phyloP scores from a whole-genome alignment of 768 basidiomycete genomes.

The Pulveroboletus sp. region DNA sequence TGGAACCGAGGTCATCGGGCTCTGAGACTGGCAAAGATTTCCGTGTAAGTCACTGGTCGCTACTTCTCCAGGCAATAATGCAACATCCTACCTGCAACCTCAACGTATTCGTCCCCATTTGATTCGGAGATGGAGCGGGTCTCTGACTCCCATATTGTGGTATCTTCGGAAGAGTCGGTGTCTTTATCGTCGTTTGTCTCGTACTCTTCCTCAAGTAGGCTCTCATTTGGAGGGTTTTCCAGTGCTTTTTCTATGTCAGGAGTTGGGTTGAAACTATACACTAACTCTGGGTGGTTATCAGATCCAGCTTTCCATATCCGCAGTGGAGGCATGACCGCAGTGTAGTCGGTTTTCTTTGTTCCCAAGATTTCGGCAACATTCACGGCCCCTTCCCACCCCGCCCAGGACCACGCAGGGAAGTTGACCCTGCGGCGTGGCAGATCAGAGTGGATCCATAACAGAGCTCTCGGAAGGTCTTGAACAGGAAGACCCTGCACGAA shows the following conservation, averaged over 20 bases:
- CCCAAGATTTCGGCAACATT: neutral
- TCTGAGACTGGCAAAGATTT: neutral
- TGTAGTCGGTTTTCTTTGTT: neutral
- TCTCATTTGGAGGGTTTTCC: neutral
- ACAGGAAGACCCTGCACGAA: constrained; percentile 15
- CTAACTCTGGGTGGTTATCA: neutral
- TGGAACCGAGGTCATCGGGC: neutral
- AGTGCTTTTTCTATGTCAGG: neutral
- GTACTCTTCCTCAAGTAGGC: neutral
- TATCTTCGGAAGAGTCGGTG: neutral
- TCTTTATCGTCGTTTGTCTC: neutral
- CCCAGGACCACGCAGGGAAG: constrained; percentile 14
- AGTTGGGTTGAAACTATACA: constrained; percentile 8
- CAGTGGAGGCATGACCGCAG: constrained; percentile 4
- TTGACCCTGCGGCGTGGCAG: neutral
- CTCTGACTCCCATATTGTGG: neutral
- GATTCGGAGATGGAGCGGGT: neutral
- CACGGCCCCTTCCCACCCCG: constrained; percentile 7
- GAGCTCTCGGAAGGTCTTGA: constrained; percentile 8
- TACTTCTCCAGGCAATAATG: neutral
- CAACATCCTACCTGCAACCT: neutral
- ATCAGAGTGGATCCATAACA: constrained; percentile 8
- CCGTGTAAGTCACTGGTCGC: neutral
- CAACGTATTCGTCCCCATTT: neutral
- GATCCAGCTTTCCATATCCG: constrained; percentile 9